phyloP scores from a whole-genome alignment of 495 filamentous ascomycete species.

The Penicillium verhagenii region DNA sequence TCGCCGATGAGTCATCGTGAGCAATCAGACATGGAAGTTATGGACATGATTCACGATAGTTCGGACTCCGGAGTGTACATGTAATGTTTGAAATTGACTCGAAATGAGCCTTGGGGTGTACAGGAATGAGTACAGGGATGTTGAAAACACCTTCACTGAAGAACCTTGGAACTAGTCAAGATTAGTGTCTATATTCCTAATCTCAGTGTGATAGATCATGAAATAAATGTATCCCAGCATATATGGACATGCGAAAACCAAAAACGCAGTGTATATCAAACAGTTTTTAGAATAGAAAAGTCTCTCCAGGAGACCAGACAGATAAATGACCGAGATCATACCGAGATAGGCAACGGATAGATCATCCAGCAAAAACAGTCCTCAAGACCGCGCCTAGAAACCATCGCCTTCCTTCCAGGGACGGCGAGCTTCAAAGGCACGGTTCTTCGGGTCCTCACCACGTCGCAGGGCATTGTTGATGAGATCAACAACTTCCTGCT shows the following conservation, averaged over 20 bases:
- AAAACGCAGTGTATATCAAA: background rate
- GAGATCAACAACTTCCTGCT: slow-evolving; percentile 35
- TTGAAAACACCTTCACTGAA: too few species aligned
- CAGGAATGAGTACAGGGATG: too few species aligned
- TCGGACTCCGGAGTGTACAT: too few species aligned
- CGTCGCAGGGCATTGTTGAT: slow-evolving; percentile 44
- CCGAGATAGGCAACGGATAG: background rate
- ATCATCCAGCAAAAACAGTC: background rate
- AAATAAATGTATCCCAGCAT: background rate
- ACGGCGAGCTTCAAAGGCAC: slow-evolving; percentile 54
- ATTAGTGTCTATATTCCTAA: too few species aligned
- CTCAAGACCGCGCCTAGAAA: slow-evolving; percentile 24
- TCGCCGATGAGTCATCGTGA: background rate
- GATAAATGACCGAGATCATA: too few species aligned
- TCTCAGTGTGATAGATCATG: too few species aligned
- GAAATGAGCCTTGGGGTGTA: too few species aligned
- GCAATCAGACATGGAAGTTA: background rate
- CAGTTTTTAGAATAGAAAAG: background rate
- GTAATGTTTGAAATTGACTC: too few species aligned
- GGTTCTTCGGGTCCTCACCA: slow-evolving; percentile 49
- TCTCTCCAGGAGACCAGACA: background rate
- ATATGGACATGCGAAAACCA: background rate
- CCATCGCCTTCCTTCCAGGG: slow-evolving; percentile 54
- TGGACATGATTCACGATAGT: too few species aligned
- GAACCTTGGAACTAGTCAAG: too few species aligned